Evolutionary conservation across 2,329 filamentous ascomycete genomes (phyloP), one percentile per base, ranked within the genome.

Genomic region (Exophiala viscosa): DNA sequence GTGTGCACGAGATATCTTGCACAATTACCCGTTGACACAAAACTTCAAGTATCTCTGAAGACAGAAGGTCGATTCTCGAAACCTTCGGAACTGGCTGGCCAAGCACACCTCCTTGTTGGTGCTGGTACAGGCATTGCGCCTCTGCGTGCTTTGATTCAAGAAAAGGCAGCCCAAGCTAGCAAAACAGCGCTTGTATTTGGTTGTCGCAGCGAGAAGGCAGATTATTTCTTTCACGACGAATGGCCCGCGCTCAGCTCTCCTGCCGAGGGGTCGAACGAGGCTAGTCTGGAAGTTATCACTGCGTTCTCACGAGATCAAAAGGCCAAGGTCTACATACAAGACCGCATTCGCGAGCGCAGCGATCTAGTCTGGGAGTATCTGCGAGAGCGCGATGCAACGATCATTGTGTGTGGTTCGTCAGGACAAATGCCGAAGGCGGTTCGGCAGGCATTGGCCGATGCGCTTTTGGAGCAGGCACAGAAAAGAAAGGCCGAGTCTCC

Each of bases 1-100:
- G 85, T 99, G 43, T 96, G 91, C 69, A 96, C 93, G 4, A 82
- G 88, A 18, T 97, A 96, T 66, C 77, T 97, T 14, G 80, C 86
- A 15, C 76, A 78, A 3, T 76, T 97, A 0, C 68, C 70, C 3
- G 71, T 75, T 0, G 79, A 79, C 1, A 82, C 84, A 8, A 69
- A 70, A 0, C 72, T 96, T 13, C 76, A 70, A 18, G 76, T 95
- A 13, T 3, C 58, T 63, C 14, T 67, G 70, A 18, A 66, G 67
- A 39, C 62, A 59, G 31, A 57, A 60, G 17, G 47, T 45, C 14
- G 53, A 9, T 53, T 59, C 55, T 48, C 48, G 34, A 55, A 51
- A 20, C 11, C 50, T 2, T 28, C 35, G 3, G 47, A 55, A 7
- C n/a, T 17, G 11, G 10, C 39, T 5, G 42, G 43, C 34, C 33